Conservation (phyloP, 495 filamentous ascomycete species). For the Astrothelium subdiscretum region DNA sequence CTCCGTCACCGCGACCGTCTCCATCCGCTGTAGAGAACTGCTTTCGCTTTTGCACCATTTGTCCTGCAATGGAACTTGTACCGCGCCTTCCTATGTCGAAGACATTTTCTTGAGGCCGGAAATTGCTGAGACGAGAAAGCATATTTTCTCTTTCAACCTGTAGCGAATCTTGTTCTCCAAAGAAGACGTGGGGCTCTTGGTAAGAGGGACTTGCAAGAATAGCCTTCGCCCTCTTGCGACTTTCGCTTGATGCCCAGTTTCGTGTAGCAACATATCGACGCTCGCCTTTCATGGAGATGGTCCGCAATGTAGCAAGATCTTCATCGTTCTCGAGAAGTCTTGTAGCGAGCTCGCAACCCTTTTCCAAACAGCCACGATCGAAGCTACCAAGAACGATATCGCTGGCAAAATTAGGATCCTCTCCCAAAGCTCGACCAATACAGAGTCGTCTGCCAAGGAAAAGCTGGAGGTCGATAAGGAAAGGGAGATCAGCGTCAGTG, state of each 20-base stretch:
- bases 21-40: slow-evolving; percentile 27
- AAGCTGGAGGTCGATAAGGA: slow-evolving; percentile 87
- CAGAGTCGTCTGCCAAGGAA: slow-evolving; percentile 77
- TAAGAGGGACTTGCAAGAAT: slow-evolving; percentile 56
- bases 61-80: slow-evolving; percentile 53
- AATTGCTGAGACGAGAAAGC: slow-evolving; percentile 72
- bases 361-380: slow-evolving; percentile 56
- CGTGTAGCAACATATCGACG: slow-evolving; percentile 83
- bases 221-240: slow-evolving; percentile 72
- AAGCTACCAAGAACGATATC: slow-evolving; percentile 72
- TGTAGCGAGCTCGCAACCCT: slow-evolving; percentile 62
- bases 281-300: slow-evolving; percentile 77
- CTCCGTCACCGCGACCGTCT: background rate
- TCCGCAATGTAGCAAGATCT: slow-evolving; percentile 58
- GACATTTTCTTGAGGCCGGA: slow-evolving; percentile 81
- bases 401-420: slow-evolving; percentile 55
- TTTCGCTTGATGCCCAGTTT: slow-evolving; percentile 76
- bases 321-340: slow-evolving; percentile 61
- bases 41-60: slow-evolving; percentile 57
- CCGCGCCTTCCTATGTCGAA: slow-evolving; percentile 79
- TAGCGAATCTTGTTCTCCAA: slow-evolving; percentile 51
- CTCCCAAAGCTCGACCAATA: slow-evolving; percentile 44
- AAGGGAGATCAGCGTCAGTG: slow-evolving; percentile 72
- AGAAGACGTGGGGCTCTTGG: slow-evolving; percentile 61
- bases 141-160: slow-evolving; percentile 60